Evolutionary conservation across 192 early-diverging fungal species (phyloP), one percentile per base, ranked within the genome.

Genomic region (Entophlyctis luteolus): DNA sequence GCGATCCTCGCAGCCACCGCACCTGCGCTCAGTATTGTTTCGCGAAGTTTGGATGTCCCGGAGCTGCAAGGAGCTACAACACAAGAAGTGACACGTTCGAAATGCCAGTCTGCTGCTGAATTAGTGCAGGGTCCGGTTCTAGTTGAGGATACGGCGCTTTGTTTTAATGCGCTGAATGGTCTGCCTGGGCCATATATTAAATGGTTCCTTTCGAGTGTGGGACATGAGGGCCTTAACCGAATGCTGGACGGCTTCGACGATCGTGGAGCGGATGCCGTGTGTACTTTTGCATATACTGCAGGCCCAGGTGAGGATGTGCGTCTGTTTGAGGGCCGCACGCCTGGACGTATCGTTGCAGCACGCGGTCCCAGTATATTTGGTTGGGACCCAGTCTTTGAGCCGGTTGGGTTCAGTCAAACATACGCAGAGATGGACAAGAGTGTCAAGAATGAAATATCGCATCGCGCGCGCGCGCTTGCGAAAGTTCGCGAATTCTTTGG

Each of bases 301-400:
- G 92, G 91, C 0, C 90, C 91, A 16, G 90, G 87, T 18, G 70
- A 84, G 28, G 93, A 95, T 68, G 88, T 65, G 8, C 50, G 72
- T 39, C 16, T 80, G 25, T 97, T 98, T 79, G 95, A 96, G 73
- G 96, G 94, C 25, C 76, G 73, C 31, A 91, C 88, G 4, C 47
- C 82, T 18, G 96, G 96, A 5, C 82, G 66, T 4, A 96, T 98
- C 68, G 96, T 98, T 0, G 79, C 76, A 48, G 80, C 93, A 8
- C 83, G 92, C 37, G 96, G 96, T 0, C 88, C 91, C 8, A 69
- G 73, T 10, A 73, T 77, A 50, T 98, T 98, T 80, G 96, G 96
- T 10, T 98, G 96, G 96, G 94, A 98, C 83, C 89, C 95, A 5
- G 80, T 95, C 33, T 98, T 98, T 72, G 74, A 91, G 79, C 96